phyloP scores from a whole-genome alignment of 2,329 filamentous ascomycete genomes.

The Scopulariopsis brevicaulis region DNA sequence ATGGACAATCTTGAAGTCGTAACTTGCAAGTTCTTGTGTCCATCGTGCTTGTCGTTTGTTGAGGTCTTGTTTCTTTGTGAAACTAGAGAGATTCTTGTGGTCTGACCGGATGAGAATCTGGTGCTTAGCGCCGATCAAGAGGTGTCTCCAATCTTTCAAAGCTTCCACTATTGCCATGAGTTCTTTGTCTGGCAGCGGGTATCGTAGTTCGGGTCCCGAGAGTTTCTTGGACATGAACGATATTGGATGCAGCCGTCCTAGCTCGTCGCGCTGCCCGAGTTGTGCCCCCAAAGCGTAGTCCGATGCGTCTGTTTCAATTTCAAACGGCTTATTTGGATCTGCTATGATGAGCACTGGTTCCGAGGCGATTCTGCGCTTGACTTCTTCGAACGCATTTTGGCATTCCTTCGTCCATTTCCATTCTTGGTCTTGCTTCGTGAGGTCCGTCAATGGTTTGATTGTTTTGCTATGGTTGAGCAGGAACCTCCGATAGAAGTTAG shows the following conservation, averaged over 20 bases:
- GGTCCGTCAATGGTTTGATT: no score
- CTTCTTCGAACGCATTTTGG: no score
- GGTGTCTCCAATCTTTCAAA: background rate
- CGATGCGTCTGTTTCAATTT: background rate
- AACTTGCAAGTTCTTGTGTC: background rate
- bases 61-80: background rate
- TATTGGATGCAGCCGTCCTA: background rate
- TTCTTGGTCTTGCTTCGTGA: no score
- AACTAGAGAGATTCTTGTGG: background rate
- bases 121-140: background rate
- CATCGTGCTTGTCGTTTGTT: background rate
- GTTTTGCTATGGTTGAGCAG: no score
- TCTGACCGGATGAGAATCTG: background rate
- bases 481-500: no score
- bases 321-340: background rate
- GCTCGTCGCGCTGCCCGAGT: background rate
- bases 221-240: background rate
- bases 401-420: no score
- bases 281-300: background rate
- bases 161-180: conserved; percentile 8
- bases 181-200: conserved; percentile 10
- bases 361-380: no score
- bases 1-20: conserved; percentile 4
- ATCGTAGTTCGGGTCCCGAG: conserved; percentile 9
- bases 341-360: no score